A percentile compares a stretch with the other conserved stretches of the same genome.
These are phyloP conservation scores for Xerocomellus chrysenteron DNA, from an alignment of 768 basidiomycete species.

Conservation along the genomic window DNA sequence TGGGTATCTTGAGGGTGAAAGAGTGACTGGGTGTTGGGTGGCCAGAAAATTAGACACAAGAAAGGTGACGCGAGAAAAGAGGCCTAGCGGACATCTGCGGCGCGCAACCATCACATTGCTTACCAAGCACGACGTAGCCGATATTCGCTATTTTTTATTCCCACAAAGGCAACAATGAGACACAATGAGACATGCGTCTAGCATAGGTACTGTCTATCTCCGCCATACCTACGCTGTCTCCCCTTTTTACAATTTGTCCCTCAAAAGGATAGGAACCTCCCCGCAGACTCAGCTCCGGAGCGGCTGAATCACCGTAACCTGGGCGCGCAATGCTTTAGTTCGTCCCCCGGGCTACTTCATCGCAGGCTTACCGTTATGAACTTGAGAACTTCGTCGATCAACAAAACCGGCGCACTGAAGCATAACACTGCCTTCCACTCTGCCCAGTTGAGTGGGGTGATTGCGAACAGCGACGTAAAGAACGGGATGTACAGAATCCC, in stretches of 20 bases:
- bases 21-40: slow-evolving; percentile 20
- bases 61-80: background rate
- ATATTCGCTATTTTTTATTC: background rate
- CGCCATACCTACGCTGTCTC: background rate
- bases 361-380: slow-evolving; percentile 61
- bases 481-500: slow-evolving; percentile 97
- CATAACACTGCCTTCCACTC: slow-evolving; percentile 95
- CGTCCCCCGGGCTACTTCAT: background rate
- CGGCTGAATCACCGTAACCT: slow-evolving; percentile 61
- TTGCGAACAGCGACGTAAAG: slow-evolving; percentile 89
- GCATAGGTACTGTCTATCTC: background rate
- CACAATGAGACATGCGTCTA: background rate
- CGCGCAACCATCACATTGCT: background rate
- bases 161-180: background rate
- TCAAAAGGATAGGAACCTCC: too few species aligned
- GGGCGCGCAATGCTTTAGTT: background rate
- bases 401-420: slow-evolving; percentile 83
- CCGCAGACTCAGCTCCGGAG: slow-evolving; percentile 45
- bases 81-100: background rate
- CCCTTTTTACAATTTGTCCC: too few species aligned
- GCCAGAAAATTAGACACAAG: slow-evolving; percentile 8
- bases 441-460: slow-evolving; percentile 88
- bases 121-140: slow-evolving; percentile 5
- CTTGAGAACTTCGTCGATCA: slow-evolving; percentile 91
- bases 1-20: slow-evolving; percentile 4